These are phyloP conservation scores for Ceratobasidium sp. DNA, from an alignment of 1,284 basidiomycete species.

Conservation along the genomic window DNA sequence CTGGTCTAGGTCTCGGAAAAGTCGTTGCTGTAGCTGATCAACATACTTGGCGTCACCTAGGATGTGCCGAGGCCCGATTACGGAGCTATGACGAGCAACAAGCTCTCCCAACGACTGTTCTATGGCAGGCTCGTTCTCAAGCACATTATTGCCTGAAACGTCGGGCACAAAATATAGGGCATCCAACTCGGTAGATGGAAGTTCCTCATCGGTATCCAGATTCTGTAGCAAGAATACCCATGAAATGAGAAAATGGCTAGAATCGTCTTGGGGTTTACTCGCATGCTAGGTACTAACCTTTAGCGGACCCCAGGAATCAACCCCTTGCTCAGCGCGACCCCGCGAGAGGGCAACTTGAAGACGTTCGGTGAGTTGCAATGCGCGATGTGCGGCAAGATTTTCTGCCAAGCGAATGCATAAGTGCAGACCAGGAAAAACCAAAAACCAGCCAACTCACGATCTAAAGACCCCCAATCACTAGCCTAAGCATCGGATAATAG, in stretches of 20 bases:
- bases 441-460: slow-evolving; percentile 43
- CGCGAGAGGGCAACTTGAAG: slow-evolving; percentile 2
- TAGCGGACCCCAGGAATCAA: not conserved
- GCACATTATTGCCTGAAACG: not conserved
- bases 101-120: not conserved
- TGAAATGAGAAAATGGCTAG: not conserved
- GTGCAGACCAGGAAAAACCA: no score
- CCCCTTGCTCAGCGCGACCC: slow-evolving; percentile 2
- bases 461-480: slow-evolving; percentile 43
- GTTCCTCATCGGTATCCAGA: slow-evolving; percentile 40
- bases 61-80: slow-evolving; percentile 45
- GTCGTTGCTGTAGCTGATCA: slow-evolving; percentile 56
- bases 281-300: slow-evolving; percentile 36
- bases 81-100: not conserved
- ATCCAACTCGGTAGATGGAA: not conserved
- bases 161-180: slow-evolving; percentile 24
- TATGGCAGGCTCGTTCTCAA: not conserved
- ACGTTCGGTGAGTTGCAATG: slow-evolving; percentile 5
- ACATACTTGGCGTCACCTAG: slow-evolving; percentile 47
- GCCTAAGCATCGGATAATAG: not conserved
- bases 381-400: slow-evolving; percentile 46
- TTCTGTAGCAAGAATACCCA: slow-evolving; percentile 18
- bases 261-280: not conserved
- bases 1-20: slow-evolving; percentile 59
- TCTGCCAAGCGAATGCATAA: slow-evolving; percentile 13